Conservation (phyloP, 495 filamentous ascomycete genomes). For the Saxispiralis lemnorum region DNA sequence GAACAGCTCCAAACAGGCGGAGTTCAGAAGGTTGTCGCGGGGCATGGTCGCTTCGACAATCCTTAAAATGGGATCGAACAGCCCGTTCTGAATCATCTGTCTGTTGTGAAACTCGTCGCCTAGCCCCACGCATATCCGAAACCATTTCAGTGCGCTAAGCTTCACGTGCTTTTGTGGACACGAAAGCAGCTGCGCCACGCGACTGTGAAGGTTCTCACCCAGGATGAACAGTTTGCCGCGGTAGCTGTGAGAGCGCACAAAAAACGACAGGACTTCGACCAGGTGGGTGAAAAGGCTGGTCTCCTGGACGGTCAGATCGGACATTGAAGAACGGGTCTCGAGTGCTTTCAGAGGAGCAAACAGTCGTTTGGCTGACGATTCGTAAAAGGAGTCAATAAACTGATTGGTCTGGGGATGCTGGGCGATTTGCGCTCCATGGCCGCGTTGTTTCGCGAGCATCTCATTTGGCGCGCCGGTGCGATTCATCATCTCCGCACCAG, state of each 20-base stretch:
- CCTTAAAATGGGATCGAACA: conserved; percentile 75
- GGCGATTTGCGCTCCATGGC: background rate
- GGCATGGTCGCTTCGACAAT: conserved; percentile 83
- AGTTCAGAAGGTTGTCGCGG: conserved; percentile 87
- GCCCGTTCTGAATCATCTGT: conserved; percentile 64
- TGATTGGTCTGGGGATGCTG: conserved; percentile 44
- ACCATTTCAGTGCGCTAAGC: conserved; percentile 83
- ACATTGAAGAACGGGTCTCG: conserved; percentile 42
- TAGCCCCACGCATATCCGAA: conserved; percentile 69
- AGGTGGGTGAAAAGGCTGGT: conserved; percentile 78
- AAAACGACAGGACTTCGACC: conserved; percentile 88
- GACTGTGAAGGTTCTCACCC: conserved; percentile 55
- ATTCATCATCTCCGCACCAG: conserved; percentile 39
- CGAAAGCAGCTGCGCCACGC: conserved; percentile 65
- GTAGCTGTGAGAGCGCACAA: conserved; percentile 72
- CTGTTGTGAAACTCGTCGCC: conserved; percentile 87
- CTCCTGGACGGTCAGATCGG: conserved; percentile 53
- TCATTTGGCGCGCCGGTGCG: conserved; percentile 45
- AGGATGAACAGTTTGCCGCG: conserved; percentile 80
- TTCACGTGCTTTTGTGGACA: conserved; percentile 88
- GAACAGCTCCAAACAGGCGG: conserved; percentile 90
- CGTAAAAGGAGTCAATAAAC: conserved; percentile 79
- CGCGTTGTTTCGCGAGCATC: conserved; percentile 42
- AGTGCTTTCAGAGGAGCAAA: conserved; percentile 78
- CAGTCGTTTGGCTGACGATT: conserved; percentile 67